Conservation (phyloP, 345 rosid genomes). For the Jatropha curcas region DNA sequence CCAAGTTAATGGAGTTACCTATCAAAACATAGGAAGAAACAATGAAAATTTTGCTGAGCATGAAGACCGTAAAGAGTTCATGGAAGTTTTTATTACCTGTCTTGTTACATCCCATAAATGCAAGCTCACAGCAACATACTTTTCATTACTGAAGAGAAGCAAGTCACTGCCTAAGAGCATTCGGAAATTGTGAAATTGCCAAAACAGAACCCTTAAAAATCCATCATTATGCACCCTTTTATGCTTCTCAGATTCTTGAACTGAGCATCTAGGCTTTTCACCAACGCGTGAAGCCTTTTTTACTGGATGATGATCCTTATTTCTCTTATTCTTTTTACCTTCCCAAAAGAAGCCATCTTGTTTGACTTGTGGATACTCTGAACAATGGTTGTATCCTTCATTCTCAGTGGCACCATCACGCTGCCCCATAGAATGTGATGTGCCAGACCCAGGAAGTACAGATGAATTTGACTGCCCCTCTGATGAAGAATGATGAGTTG, state of each 20-base stretch:
- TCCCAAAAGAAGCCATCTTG: constrained; percentile 60
- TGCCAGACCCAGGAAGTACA: constrained; percentile 55
- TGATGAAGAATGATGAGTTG: constrained; percentile 48
- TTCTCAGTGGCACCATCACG: constrained; percentile 39
- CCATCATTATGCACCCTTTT: constrained; percentile 71
- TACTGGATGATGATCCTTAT: constrained; percentile 51
- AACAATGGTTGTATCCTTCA: constrained; percentile 39
- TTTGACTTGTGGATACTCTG: constrained; percentile 52
- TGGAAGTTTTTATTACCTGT: constrained; percentile 51
- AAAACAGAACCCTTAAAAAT: constrained; percentile 75
- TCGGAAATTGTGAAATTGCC: constrained; percentile 98
- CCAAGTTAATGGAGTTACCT: constrained; percentile 95
- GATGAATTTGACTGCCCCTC: constrained; percentile 56
- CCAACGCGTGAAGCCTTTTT: constrained; percentile 62
- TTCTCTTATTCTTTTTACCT: constrained; percentile 51
- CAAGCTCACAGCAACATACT: constrained; percentile 89
- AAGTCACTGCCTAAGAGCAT: constrained; percentile 96
- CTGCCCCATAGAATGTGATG: constrained; percentile 45
- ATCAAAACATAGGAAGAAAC: constrained; percentile 8
- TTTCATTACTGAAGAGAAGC: constrained; percentile 93
- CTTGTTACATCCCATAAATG: constrained; percentile 83
- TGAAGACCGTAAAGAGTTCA: constrained; percentile 5
- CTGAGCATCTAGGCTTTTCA: constrained; percentile 65
- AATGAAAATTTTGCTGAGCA: constrained; percentile 11
- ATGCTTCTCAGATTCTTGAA: constrained; percentile 81